phyloP scores from a whole-genome alignment of 2,329 filamentous ascomycete genomes.

The Arthroderma sp. region DNA sequence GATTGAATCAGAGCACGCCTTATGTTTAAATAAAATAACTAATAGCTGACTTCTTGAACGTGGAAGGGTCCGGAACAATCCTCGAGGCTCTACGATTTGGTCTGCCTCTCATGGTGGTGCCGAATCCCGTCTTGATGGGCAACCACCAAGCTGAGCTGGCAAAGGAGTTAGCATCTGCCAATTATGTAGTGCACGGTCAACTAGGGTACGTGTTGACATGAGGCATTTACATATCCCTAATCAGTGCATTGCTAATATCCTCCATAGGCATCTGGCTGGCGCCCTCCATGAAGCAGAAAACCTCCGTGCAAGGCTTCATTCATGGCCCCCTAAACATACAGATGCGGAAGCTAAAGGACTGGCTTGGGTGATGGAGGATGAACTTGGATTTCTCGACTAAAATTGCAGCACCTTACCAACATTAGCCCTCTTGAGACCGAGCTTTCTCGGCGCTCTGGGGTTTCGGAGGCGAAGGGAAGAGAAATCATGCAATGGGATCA shows the following conservation, averaged over 20 bases:
- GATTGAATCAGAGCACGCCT: no score
- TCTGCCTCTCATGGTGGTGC: constrained; percentile 74
- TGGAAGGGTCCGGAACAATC: constrained; percentile 72
- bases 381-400: constrained; percentile 46
- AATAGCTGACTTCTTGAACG: background rate
- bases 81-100: constrained; percentile 65
- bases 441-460: background rate
- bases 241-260: background rate
- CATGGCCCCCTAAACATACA: constrained; percentile 42
- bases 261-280: constrained; percentile 23
- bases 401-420: constrained; percentile 2
- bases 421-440: background rate
- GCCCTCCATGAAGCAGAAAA: constrained; percentile 40
- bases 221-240: background rate
- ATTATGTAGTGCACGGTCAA: constrained; percentile 62
- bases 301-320: constrained; percentile 21
- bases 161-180: constrained; percentile 57
- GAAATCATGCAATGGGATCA: no score
- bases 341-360: constrained; percentile 35
- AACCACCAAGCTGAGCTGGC: constrained; percentile 90
- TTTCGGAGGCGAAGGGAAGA: no score
- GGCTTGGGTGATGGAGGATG: constrained; percentile 44
- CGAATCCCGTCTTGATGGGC: constrained; percentile 68
- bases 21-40: background rate
- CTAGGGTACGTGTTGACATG: constrained; percentile 44